Evolutionary conservation across 495 filamentous ascomycete species (phyloP), one percentile per base, ranked within the genome.

Genomic region (Clavariopsis aquatica): DNA sequence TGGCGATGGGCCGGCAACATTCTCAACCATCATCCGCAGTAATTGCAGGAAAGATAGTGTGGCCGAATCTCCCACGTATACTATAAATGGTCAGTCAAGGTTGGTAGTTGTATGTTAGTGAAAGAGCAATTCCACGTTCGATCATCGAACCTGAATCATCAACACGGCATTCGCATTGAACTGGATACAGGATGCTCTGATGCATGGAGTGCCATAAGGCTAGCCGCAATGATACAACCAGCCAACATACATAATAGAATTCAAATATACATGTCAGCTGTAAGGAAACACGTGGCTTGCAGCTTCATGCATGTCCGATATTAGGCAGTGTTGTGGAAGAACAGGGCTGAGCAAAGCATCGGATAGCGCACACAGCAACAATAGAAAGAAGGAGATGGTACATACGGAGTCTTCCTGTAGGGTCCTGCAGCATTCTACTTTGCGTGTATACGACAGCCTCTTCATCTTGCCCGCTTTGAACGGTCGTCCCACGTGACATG

Each of bases 21-120:
- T 86, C 38, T 84, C 84, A 13, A 92, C 86, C 60, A 91, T 87
- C 68, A 89, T 86, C 31, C 88, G 86, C 43, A 91, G 82, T 60
- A 88, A 80, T 66, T 90, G 87, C 46, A 92, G 71, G 66, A 88
- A 89, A 1, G 88, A 88, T 52, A 91, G 76, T 46, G 85, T 87
- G 1, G 87, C 87, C 0, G 88, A 87, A 68, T 92, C 87, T 27
- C 88, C 89, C 61, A 92, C 82, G 66, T 91, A 92, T 52, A 85
- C 79, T 84, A 49, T 5, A 19, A 20, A 22, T 28, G 9, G 26
- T 53, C 34, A 61, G 58, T 45, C 7, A 49, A 34, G n/a, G n/a
- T n/a, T n/a, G n/a, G n/a, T n/a, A n/a, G n/a, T n/a, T n/a, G n/a
- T n/a, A n/a, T n/a, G n/a, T n/a, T n/a, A n/a, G n/a, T n/a, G n/a